Conservation (phyloP, 1,139 yeast genomes). For the Entelexis paramagnoliae region DNA sequence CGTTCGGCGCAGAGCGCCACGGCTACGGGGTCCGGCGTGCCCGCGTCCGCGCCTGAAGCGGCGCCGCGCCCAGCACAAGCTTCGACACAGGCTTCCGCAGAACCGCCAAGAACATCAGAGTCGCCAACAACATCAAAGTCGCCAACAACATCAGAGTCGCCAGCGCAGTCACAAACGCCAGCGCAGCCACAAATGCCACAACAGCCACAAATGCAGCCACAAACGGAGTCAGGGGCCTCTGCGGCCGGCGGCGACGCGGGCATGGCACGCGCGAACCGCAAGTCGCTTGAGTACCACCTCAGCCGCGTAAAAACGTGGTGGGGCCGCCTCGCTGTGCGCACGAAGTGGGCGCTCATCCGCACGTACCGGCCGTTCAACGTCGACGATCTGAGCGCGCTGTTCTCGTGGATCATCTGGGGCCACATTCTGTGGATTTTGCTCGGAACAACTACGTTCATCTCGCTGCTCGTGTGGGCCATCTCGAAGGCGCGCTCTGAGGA, state of each 20-base stretch:
- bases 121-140: too few species aligned
- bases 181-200: too few species aligned
- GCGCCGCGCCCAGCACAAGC: too few species aligned
- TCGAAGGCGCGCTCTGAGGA: slow-evolving; percentile 90
- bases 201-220: background rate
- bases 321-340: slow-evolving; percentile 45
- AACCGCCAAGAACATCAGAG: too few species aligned
- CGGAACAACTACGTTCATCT: slow-evolving; percentile 84
- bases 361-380: slow-evolving; percentile 67
- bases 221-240: too few species aligned
- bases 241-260: background rate
- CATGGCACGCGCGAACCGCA: background rate
- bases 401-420: slow-evolving; percentile 85
- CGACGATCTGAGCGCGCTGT: slow-evolving; percentile 80
- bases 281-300: slow-evolving; percentile 42
- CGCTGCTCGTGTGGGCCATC: slow-evolving; percentile 62
- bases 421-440: slow-evolving; percentile 65
- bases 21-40: too few species aligned
- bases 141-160: too few species aligned
- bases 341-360: slow-evolving; percentile 60
- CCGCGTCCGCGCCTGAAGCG: too few species aligned
- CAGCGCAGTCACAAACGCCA: too few species aligned
- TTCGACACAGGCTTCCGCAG: too few species aligned
- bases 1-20: too few species aligned
- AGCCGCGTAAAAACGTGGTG: slow-evolving; percentile 43